Conservation (phyloP, 2,329 filamentous ascomycete genomes). For the Aspergillus aculeatinus region DNA sequence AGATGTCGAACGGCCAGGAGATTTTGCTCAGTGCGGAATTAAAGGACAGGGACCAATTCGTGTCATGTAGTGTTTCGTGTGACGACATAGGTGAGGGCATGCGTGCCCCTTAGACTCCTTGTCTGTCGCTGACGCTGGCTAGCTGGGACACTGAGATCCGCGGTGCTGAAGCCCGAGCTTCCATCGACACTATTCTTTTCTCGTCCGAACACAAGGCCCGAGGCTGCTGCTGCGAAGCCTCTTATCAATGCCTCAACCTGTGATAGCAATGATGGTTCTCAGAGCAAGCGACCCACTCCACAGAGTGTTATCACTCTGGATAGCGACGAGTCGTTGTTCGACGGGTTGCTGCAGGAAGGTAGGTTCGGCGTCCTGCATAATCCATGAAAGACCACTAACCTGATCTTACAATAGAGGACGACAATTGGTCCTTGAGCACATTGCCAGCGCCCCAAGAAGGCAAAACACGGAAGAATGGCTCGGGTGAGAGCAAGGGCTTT, state of each 20-base stretch:
- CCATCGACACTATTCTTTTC: conserved; percentile 46
- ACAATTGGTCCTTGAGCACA: conserved; percentile 12
- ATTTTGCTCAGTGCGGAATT: conserved; percentile 61
- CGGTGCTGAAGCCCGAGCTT: conserved; percentile 53
- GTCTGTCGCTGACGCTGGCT: conserved; percentile 13
- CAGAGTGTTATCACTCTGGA: conserved; percentile 51
- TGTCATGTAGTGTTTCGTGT: conserved; percentile 73
- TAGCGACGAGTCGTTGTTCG: conserved; percentile 54
- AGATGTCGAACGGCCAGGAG: conserved; percentile 62
- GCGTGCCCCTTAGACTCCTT: too few relatives aligned
- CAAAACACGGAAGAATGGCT: background rate
- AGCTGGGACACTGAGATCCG: conserved; percentile 59
- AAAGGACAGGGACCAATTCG: conserved; percentile 53
- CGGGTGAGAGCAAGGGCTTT: conserved; percentile 9
- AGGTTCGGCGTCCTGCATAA: conserved; percentile 3
- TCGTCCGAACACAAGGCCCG: conserved; percentile 5
- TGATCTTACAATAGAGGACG: background rate
- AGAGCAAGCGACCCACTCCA: conserved; percentile 6
- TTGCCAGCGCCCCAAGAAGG: background rate
- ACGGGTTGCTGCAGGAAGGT: conserved; percentile 51
- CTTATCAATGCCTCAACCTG: conserved; percentile 19
- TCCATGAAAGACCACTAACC: background rate
- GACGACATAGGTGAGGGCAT: conserved; percentile 68
- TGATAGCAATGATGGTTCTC: conserved; percentile 21
- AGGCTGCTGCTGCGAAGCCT: conserved; percentile 16